A percentile compares a stretch with the other conserved stretches of the same genome.
Evolutionary conservation across 805 yeast genomes (phyloP).

Genomic region (Candida lessepsii): DNA sequence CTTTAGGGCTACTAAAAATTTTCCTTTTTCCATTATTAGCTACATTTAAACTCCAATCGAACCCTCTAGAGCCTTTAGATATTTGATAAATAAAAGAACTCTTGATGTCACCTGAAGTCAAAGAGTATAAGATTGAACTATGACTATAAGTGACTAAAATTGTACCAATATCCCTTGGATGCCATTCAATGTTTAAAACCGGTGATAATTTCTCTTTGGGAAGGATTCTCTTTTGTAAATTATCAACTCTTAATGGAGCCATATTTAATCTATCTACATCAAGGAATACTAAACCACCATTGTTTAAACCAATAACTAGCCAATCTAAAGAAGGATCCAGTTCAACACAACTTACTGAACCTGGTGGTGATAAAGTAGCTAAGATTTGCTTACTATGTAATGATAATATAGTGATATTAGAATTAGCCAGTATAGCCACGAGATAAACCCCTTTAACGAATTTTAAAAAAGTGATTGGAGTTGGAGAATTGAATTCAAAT

Average conservation of each 20-base stretch:
- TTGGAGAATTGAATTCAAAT: constrained; percentile 50
- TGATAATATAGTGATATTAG: constrained; percentile 66
- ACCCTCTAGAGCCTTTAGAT: constrained; percentile 68
- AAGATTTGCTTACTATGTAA: constrained; percentile 61
- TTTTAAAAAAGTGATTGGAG: constrained; percentile 52
- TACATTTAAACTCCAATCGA: constrained; percentile 26
- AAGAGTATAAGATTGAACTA: constrained; percentile 66
- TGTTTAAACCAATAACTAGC: constrained; percentile 74
- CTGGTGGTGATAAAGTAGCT: constrained; percentile 60
- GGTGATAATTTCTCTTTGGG: constrained; percentile 61
- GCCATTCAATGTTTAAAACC: constrained; percentile 68
- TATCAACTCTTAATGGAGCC: constrained; percentile 66
- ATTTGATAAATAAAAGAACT: constrained; percentile 59
- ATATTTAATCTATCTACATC: constrained; percentile 77
- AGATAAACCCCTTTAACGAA: constrained; percentile 82
- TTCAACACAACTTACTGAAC: constrained; percentile 65
- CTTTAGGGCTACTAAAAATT: constrained; percentile 37
- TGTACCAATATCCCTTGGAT: constrained; percentile 86
- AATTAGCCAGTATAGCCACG: constrained; percentile 61
- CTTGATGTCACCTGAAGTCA: constrained; percentile 59
- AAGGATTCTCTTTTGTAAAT: constrained; percentile 60
- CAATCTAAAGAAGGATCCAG: constrained; percentile 89
- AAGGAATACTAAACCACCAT: constrained; percentile 68
- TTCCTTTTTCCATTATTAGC: constrained; percentile 42
- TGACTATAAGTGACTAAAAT: constrained; percentile 71